Conservation (phyloP, 2,329 filamentous ascomycete genomes). For the Colletotrichum liaoningense region DNA sequence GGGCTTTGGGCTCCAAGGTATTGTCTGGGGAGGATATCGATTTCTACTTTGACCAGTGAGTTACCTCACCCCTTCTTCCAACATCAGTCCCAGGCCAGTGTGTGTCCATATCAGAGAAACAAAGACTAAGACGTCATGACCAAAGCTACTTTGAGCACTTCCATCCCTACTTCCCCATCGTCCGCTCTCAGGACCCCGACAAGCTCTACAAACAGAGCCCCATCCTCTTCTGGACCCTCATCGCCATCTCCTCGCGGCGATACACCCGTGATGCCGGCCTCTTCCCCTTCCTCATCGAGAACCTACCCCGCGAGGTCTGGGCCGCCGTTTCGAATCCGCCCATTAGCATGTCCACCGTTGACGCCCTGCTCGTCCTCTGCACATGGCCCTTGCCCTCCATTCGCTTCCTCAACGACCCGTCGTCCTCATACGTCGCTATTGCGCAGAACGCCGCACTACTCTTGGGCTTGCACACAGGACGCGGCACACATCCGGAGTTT, state of each 20-base stretch:
- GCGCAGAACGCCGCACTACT: constrained; percentile 60
- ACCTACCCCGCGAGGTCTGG: constrained; percentile 59
- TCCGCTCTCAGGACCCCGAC: constrained; percentile 62
- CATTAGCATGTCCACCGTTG: constrained; percentile 59
- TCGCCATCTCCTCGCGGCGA: constrained; percentile 61
- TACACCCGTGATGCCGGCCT: constrained; percentile 57
- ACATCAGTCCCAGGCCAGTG: background rate
- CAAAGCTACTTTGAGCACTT: constrained; percentile 63
- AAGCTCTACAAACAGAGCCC: constrained; percentile 59
- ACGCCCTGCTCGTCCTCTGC: constrained; percentile 62
- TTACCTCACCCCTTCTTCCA: background rate
- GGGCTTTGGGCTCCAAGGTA: constrained; percentile 58
- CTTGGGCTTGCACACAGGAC: constrained; percentile 64
- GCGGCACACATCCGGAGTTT: constrained; percentile 62
- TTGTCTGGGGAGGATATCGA: constrained; percentile 65
- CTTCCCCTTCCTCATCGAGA: constrained; percentile 58
- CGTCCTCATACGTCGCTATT: constrained; percentile 57
- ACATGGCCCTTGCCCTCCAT: constrained; percentile 64
- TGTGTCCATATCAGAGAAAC: background rate
- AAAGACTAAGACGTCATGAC: background rate
- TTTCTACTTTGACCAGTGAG: constrained; percentile 65
- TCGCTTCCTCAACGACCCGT: constrained; percentile 63
- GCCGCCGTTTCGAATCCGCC: constrained; percentile 54
- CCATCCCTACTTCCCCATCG: constrained; percentile 64
- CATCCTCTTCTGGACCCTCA: constrained; percentile 66